phyloP scores from a whole-genome alignment of 2,329 filamentous ascomycete species.

The Seiridium unicorne region DNA sequence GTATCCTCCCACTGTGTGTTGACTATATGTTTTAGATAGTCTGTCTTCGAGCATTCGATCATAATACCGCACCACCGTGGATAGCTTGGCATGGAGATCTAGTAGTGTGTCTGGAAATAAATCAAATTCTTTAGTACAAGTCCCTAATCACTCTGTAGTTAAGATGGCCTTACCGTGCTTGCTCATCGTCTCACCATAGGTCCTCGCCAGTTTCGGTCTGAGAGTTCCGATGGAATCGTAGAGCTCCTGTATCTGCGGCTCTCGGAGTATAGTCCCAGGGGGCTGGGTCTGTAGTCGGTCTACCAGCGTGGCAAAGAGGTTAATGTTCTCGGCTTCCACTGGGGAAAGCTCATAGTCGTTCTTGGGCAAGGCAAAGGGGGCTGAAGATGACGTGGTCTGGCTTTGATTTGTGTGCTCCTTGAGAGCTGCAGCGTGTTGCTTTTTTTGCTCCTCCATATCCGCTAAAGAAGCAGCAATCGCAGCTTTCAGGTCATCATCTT shows the following conservation, averaged over 20 bases:
- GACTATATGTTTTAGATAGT: conserved; percentile 86
- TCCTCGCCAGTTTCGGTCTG: conserved; percentile 88
- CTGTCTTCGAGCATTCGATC: conserved; percentile 97
- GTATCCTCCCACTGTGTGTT: conserved; percentile 70
- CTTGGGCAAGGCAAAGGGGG: conserved; percentile 67
- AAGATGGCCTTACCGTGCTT: conserved; percentile 73
- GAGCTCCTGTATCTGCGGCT: conserved; percentile 96
- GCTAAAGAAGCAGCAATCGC: conserved; percentile 92
- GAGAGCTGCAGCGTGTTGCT: conserved; percentile 78
- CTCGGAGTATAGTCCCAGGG: conserved; percentile 90
- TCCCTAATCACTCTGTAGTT: background rate
- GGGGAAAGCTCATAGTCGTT: conserved; percentile 93
- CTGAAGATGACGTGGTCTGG: conserved; percentile 43
- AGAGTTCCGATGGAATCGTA: conserved; percentile 96
- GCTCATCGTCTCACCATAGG: conserved; percentile 99
- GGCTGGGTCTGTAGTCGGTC: conserved; percentile 94
- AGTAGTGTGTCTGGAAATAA: conserved; percentile 72
- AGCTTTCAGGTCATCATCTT: conserved; percentile 89
- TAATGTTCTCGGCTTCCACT: conserved; percentile 96
- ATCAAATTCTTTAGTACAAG: conserved; percentile 28
- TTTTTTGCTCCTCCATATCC: conserved; percentile 98
- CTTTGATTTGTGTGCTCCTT: conserved; percentile 71
- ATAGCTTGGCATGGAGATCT: conserved; percentile 91
- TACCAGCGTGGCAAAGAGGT: conserved; percentile 89
- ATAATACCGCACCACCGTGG: conserved; percentile 95